Base-by-base conservation (phyloP, 768 basidiomycete species). In the Suillus cothurnatus region DNA sequence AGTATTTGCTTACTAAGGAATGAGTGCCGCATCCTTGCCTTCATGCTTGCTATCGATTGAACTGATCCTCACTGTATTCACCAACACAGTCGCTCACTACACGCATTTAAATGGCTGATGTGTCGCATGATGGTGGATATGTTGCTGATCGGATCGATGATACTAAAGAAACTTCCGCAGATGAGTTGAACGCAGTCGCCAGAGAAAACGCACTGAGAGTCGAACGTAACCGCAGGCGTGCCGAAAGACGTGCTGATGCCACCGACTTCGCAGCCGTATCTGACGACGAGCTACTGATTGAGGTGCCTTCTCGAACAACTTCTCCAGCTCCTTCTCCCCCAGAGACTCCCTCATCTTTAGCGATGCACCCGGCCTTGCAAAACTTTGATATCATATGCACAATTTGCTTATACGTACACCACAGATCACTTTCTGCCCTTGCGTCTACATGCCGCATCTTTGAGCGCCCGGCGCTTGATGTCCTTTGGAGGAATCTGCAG, bases 391-490 rank as follows among this genome's bases (percentile, higher is more conserved):
- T 52, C 15, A 52, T 52, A 31, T 31, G 28, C 50, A 19, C 50
- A 28, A 52, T 52, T 17, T 52, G 50, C 17, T 28, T 17, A 19
- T 31, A 52, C 17, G 28, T 52, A 17, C 50, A 52, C 4, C 2
- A 28, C 50, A 3, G 28, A 8, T 28, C 50, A 7, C 50, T 52
- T 52, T 17, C 28, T 52, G 26, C 50, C 32, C 64, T 64, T 38
- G 59, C 64, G 17, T 32, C 32, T 2, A 61, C 59, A 32, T 64
- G 59, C 41, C 59, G 39, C 17, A 39, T 60, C 38, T 47, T 64
- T 21, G 47, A 45, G 28, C 58, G 36, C 23, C 64, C 64, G 6
- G 61, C 59, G n/a, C 32, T 61, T 45, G 64, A 59, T 32, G 41
- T 47, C 21, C 64, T 64, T 15, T 61, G 57, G 43, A 32, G 11